These are phyloP conservation scores for Beauveria scarabaeidicola DNA, from an alignment of 2,329 filamentous ascomycete species.

Conservation along the genomic window DNA sequence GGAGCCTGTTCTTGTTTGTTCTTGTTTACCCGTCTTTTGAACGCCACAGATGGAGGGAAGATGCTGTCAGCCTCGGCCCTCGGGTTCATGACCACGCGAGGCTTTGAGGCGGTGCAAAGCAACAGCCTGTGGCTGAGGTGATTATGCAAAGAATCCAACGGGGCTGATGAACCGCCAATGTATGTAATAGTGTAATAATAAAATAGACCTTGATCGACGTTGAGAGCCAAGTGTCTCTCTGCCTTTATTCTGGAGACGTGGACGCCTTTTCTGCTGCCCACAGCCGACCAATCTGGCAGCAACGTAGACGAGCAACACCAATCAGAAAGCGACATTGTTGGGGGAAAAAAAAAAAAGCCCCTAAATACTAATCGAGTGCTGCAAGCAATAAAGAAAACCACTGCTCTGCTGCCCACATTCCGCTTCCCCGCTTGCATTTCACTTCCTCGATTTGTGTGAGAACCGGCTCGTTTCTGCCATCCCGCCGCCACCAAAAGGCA, in stretches of 20 bases:
- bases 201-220: too few relatives aligned
- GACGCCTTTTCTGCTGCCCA: neutral
- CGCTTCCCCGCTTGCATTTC: too few relatives aligned
- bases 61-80: slow-evolving; percentile 4
- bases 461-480: too few relatives aligned
- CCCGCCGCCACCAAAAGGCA: neutral
- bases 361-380: too few relatives aligned
- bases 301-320: neutral
- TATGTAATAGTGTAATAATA: too few relatives aligned
- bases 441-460: too few relatives aligned
- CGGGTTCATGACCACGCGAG: neutral
- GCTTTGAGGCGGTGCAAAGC: slow-evolving; percentile 4
- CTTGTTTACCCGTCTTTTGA: neutral
- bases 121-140: neutral
- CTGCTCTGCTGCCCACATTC: too few relatives aligned
- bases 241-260: neutral
- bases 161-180: neutral
- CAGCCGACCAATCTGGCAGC: neutral
- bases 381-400: too few relatives aligned
- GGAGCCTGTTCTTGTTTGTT: neutral
- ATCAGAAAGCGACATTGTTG: neutral
- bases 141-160: neutral
- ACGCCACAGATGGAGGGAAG: neutral
- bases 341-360: neutral
- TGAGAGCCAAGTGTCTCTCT: neutral